Base-by-base conservation (phyloP, 306 rosid species). In the Casuarina equisetifolia region DNA sequence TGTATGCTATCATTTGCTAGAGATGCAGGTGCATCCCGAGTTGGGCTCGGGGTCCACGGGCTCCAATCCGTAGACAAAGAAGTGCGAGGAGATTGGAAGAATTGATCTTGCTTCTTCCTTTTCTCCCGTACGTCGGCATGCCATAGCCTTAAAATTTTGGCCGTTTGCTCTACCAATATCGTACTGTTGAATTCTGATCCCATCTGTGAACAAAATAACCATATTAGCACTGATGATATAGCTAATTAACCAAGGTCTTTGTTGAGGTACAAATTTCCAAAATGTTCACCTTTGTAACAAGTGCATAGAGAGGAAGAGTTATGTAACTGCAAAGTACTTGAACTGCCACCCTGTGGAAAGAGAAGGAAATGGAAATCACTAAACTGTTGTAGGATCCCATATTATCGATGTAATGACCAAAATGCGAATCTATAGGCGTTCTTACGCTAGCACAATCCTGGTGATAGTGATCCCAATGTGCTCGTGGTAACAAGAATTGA, bases 301-400 rank as follows among this genome's bases (percentile, higher is more conserved):
- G 88, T 55, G 88, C 83, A 71, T 81, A 84, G 43, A 84, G 83
- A 42, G 88, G 88, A 64, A 81, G 88, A 42, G 88, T 84, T 40
- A 81, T 70, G 50, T 84, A 84, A 85, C 79, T 81, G 80, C 83
- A 84, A 45, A 84, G 75, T 46, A 84, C 76, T 74, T 84, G 88
- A 25, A 71, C 73, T 0, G 42, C 8, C 54, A 84, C 81, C 55
- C 88, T 84, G 83, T 50, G 9, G 61, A 69, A 19, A 17, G 36
- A 50, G 0, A 9, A 13, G 42, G 4, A 71, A 43, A 38, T 53
- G 8, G 16, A 17, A 42, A 70, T 58, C 20, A 52, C 6, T 20
- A 63, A 15, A 25, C 32, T 25, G 32, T 25, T 25, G 46, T 63
- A 2, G 6, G 32, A 49, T 8, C 49, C n/a, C 48, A 4, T 4